Evolutionary conservation across 1,284 basidiomycete genomes (phyloP).

Genomic region (Coniophora puteana): DNA sequence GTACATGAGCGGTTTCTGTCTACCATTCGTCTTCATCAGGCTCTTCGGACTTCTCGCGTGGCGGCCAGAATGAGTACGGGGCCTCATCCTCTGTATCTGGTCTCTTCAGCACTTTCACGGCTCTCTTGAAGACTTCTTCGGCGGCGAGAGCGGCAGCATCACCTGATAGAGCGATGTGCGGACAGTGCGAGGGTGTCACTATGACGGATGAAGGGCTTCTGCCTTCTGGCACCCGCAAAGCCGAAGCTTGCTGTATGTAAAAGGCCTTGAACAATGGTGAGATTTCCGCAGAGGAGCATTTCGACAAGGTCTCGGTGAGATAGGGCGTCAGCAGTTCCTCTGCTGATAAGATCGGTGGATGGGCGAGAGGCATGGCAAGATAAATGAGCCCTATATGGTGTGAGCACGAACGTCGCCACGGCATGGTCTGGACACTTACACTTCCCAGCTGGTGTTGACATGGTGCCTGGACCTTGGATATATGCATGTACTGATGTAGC

Average conservation of each 20-base stretch:
- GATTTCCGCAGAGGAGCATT: conserved; percentile 23
- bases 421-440: conserved; percentile 46
- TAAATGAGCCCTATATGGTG: conserved; percentile 56
- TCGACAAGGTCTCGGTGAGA: conserved; percentile 43
- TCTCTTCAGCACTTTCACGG: conserved; percentile 29
- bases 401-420: background rate
- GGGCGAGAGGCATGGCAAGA: conserved; percentile 45
- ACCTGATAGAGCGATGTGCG: conserved; percentile 48
- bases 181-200: conserved; percentile 34
- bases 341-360: conserved; percentile 27
- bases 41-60: too few species aligned
- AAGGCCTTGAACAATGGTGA: conserved; percentile 51
- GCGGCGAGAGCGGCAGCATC: conserved; percentile 58
- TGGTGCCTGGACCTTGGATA: conserved; percentile 79
- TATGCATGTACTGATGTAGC: conserved; percentile 63
- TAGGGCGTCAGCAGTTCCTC: conserved; percentile 59
- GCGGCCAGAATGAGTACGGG: too few species aligned
- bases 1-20: too few species aligned
- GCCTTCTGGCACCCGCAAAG: conserved; percentile 1
- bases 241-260: conserved; percentile 42
- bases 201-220: conserved; percentile 25
- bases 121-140: conserved; percentile 60
- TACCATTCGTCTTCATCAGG: too few species aligned
- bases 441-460: conserved; percentile 82
- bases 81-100: background rate